These are phyloP conservation scores for Chaetomium olivaceum DNA, from an alignment of 2,329 filamentous ascomycete species.

Conservation along the genomic window DNA sequence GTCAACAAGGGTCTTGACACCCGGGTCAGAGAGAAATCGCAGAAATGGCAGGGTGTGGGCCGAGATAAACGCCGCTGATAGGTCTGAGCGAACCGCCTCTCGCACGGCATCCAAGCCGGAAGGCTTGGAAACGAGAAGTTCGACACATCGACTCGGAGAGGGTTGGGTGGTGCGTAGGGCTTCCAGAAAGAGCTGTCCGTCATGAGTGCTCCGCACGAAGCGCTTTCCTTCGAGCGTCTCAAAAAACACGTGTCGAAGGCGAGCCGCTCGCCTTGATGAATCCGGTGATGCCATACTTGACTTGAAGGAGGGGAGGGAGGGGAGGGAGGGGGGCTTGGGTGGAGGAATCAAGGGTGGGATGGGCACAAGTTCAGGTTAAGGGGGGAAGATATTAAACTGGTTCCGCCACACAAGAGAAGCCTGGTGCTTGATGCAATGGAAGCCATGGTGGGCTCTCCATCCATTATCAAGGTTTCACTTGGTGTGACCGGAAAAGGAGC, in stretches of 20 bases:
- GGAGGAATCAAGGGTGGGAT: neutral
- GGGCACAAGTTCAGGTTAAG: neutral
- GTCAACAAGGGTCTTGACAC: conserved; percentile 49
- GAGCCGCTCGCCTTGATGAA: conserved; percentile 16
- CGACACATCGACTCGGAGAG: conserved; percentile 32
- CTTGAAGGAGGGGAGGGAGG: too few species aligned
- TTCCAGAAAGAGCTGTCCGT: conserved; percentile 39
- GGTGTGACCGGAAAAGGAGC: neutral
- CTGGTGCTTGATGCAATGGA: neutral
- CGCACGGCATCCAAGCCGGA: conserved; percentile 34
- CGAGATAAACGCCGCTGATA: conserved; percentile 37
- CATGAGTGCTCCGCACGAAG: conserved; percentile 25
- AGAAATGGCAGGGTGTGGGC: conserved; percentile 41
- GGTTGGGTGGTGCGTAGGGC: conserved; percentile 28
- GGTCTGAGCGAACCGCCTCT: conserved; percentile 32
- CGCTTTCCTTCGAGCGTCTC: conserved; percentile 33
- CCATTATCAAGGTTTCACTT: neutral
- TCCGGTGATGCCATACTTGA: neutral
- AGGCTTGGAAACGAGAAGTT: conserved; percentile 34
- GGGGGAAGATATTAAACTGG: neutral
- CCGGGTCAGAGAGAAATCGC: conserved; percentile 43
- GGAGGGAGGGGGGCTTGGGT: neutral
- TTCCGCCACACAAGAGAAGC: neutral
- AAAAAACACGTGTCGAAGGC: conserved; percentile 31
- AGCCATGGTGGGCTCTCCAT: neutral